Percentiles rank a stretch among this genome's conserved stretches.
Conservation (phyloP, 306 rosid genomes). For the Acacia acuminata region DNA sequence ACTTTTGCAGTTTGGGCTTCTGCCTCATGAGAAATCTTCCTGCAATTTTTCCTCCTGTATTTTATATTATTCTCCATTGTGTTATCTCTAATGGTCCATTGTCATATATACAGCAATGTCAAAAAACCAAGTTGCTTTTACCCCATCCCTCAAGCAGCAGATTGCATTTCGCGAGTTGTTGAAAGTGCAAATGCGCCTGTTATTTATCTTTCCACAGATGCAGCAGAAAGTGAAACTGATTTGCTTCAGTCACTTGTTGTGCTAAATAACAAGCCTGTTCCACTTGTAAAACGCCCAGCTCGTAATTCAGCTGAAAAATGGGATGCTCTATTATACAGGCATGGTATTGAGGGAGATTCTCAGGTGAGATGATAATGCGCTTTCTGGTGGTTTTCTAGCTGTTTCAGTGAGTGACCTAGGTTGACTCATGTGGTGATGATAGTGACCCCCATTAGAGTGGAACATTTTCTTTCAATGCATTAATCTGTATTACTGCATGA, state of each 20-base stretch:
- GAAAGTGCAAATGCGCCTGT: constrained; percentile 72
- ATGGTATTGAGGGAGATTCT: constrained; percentile 66
- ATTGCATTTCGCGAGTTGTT: constrained; percentile 67
- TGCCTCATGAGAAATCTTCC: constrained; percentile 4
- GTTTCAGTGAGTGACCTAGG: neutral
- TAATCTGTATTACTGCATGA: neutral
- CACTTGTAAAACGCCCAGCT: constrained; percentile 83
- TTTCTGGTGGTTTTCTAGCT: constrained; percentile 16
- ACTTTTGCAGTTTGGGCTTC: constrained; percentile 9
- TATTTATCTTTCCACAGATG: constrained; percentile 91
- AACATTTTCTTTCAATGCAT: neutral
- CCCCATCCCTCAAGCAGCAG: constrained; percentile 98
- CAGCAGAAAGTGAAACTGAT: constrained; percentile 89
- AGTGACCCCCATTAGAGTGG: neutral
- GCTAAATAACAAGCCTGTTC: constrained; percentile 70
- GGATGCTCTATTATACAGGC: constrained; percentile 95
- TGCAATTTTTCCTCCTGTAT: constrained; percentile 4
- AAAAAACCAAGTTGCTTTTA: constrained; percentile 88
- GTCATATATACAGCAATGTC: constrained; percentile 65
- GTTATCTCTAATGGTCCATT: constrained; percentile 31
- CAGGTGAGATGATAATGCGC: constrained; percentile 59
- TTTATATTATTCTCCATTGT: neutral
- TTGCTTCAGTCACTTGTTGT: constrained; percentile 80
- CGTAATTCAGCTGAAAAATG: constrained; percentile 93
- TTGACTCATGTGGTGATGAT: neutral